Percentiles rank a stretch among this genome's conserved stretches.
Evolutionary conservation across 1,284 basidiomycete species (phyloP).

Genomic region (Wallemia mellicola): DNA sequence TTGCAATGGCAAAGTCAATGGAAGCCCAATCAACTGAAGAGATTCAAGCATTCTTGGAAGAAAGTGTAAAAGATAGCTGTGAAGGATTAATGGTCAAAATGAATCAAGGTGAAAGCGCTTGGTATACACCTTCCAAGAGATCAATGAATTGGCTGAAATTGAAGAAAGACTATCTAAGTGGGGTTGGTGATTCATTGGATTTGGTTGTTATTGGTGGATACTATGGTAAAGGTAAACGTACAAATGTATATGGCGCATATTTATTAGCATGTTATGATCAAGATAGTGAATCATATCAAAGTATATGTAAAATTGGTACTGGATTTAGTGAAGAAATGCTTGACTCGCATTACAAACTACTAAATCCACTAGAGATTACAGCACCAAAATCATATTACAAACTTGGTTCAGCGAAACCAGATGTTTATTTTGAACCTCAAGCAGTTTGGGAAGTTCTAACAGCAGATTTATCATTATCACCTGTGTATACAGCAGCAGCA

Average conservation of each 20-base stretch:
- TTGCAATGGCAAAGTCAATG: slow-evolving; percentile 67
- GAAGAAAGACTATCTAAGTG: slow-evolving; percentile 92
- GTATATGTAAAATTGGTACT: slow-evolving; percentile 95
- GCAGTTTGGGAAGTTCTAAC: slow-evolving; percentile 95
- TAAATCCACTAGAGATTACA: slow-evolving; percentile 41
- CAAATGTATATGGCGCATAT: slow-evolving; percentile 84
- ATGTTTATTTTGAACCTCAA: slow-evolving; percentile 81
- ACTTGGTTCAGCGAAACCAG: slow-evolving; percentile 65
- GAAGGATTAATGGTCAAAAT: slow-evolving; percentile 99
- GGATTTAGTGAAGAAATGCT: slow-evolving; percentile 84
- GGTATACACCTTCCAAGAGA: slow-evolving; percentile 77
- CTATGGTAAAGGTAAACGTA: slow-evolving; percentile 91
- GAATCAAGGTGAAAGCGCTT: slow-evolving; percentile 65
- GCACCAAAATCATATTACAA: slow-evolving; percentile 22
- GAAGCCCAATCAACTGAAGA: slow-evolving; percentile 75
- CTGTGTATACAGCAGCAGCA: slow-evolving; percentile 87
- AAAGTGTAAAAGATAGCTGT: slow-evolving; percentile 88
- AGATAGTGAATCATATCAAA: slow-evolving; percentile 71
- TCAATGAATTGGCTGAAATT: slow-evolving; percentile 97
- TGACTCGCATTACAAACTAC: slow-evolving; percentile 45
- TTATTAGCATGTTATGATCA: slow-evolving; percentile 76
- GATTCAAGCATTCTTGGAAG: slow-evolving; percentile 79
- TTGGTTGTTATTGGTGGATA: slow-evolving; percentile 89
- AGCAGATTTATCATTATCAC: slow-evolving; percentile 84
- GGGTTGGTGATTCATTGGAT: slow-evolving; percentile 88